Percentiles rank a stretch among this genome's conserved stretches.
Conservation (phyloP, 2,329 filamentous ascomycete species). For the Colletotrichum echinochloae region DNA sequence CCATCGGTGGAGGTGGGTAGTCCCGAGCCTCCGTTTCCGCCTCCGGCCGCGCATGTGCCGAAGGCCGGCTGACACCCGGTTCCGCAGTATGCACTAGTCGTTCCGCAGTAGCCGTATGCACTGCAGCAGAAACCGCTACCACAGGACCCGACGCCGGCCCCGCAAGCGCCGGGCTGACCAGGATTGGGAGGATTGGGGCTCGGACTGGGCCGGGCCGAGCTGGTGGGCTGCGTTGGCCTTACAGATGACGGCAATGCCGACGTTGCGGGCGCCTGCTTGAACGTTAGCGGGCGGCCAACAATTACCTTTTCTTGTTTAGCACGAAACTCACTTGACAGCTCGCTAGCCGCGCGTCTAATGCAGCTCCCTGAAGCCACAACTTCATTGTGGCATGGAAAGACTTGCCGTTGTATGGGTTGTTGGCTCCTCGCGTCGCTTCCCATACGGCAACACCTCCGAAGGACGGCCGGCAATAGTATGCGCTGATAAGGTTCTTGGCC, state of each 20-base stretch:
- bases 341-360: constrained; percentile 1
- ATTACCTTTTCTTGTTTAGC: neutral
- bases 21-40: constrained; percentile 8
- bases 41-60: constrained; percentile 34
- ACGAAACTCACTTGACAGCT: constrained; percentile 25
- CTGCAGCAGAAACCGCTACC: constrained; percentile 41
- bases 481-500: constrained; percentile 44
- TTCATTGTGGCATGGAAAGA: constrained; percentile 39
- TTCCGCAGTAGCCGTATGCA: constrained; percentile 40
- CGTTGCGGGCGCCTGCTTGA: neutral
- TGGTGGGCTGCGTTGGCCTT: neutral
- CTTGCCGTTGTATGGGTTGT: constrained; percentile 37
- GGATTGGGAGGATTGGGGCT: constrained; percentile 4
- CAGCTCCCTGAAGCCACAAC: constrained; percentile 26
- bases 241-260: neutral
- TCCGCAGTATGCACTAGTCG: constrained; percentile 37
- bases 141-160: constrained; percentile 22
- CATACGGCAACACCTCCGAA: constrained; percentile 50
- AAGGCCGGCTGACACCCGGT: constrained; percentile 38
- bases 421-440: constrained; percentile 45
- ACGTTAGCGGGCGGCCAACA: neutral
- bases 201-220: neutral
- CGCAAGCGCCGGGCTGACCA: constrained; percentile 27
- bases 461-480: constrained; percentile 44
- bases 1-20: constrained; percentile 37